Evolutionary conservation across 2,329 filamentous ascomycete genomes (phyloP).

Genomic region (Beauveria sp.): DNA sequence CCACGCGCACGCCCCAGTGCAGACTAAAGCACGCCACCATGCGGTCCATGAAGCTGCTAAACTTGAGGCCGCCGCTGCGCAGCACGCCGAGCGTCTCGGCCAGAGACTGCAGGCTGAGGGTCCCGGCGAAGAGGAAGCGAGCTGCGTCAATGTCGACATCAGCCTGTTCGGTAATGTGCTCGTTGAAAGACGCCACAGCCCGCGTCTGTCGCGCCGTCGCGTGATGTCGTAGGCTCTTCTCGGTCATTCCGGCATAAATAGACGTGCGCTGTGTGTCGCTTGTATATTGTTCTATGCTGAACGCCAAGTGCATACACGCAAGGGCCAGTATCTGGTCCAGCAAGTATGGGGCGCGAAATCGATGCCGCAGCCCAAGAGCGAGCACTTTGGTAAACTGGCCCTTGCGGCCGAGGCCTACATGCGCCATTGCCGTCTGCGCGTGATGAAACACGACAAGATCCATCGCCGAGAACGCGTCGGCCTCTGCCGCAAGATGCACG

Average conservation of each 20-base stretch:
- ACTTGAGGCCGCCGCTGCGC: conserved; percentile 20
- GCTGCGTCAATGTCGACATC: background rate
- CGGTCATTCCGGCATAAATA: background rate
- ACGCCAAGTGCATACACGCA: conserved; percentile 14
- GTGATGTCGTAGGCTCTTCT: background rate
- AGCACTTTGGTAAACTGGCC: conserved; percentile 2
- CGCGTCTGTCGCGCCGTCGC: conserved; percentile 19
- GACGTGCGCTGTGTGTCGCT: background rate
- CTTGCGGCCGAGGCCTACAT: background rate
- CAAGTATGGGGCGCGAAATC: conserved; percentile 24
- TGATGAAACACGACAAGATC: conserved; percentile 6
- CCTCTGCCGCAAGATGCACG: background rate
- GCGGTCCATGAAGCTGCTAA: conserved; percentile 31
- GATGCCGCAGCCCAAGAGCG: background rate
- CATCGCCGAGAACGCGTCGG: background rate
- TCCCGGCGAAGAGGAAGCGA: conserved; percentile 10
- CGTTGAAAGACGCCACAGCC: conserved; percentile 22
- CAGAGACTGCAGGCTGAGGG: conserved; percentile 12
- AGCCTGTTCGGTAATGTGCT: conserved; percentile 12
- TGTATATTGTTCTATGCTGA: background rate
- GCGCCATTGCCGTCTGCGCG: background rate
- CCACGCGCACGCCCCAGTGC: conserved; percentile 33
- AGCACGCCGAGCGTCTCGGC: conserved; percentile 20
- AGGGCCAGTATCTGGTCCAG: conserved; percentile 30
- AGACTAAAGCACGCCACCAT: conserved; percentile 34